Conservation (phyloP, 148 eudicot species). For the Amaranthus palmeri region DNA sequence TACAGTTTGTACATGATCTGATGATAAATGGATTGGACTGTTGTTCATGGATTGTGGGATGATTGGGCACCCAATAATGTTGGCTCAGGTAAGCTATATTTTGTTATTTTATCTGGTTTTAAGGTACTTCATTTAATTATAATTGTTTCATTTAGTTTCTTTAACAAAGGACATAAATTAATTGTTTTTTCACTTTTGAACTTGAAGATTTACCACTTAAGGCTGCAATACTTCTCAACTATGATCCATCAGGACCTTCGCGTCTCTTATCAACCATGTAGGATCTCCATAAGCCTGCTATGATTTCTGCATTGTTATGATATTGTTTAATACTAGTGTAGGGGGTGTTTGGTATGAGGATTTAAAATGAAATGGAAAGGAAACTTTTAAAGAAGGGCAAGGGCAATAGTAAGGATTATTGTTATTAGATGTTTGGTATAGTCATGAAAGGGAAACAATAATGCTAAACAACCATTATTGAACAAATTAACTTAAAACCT, state of each 20-base stretch:
- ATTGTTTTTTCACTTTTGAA: constrained; percentile 8
- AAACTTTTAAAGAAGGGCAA: no score
- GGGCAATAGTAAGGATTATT: not conserved
- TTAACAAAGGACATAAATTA: not conserved
- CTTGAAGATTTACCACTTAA: constrained; percentile 56
- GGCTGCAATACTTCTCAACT: constrained; percentile 80
- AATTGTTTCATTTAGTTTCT: not conserved
- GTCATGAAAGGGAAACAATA: no score
- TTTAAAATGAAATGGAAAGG: no score
- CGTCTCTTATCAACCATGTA: constrained; percentile 91
- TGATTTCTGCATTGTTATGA: not conserved
- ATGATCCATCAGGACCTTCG: constrained; percentile 92
- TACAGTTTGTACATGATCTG: constrained; percentile 26
- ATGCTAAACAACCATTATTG: no score
- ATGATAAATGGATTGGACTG: constrained; percentile 76
- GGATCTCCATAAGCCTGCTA: constrained; percentile 13
- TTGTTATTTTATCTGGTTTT: constrained; percentile 8
- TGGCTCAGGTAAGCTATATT: constrained; percentile 61
- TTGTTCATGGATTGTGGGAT: constrained; percentile 71
- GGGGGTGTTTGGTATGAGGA: not conserved
- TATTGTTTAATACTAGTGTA: not conserved
- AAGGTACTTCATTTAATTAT: not conserved
- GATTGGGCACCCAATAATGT: constrained; percentile 69
- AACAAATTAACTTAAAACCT: no score
- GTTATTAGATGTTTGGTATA: not conserved